phyloP scores from a whole-genome alignment of 1,284 basidiomycete genomes.

The Anthracocystis walkeri region DNA sequence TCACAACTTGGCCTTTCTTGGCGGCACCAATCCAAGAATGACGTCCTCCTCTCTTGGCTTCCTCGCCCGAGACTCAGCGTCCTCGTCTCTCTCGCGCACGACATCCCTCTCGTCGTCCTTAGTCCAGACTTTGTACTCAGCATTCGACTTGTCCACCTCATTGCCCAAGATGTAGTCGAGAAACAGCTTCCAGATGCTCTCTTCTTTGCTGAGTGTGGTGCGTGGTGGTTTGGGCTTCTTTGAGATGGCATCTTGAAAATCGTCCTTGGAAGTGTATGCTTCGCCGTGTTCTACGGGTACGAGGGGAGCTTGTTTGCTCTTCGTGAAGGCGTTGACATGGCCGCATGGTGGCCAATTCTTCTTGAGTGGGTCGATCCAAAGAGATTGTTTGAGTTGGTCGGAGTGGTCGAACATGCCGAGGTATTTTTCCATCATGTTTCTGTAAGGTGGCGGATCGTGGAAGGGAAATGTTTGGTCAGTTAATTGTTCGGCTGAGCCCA shows the following conservation, averaged over 20 bases:
- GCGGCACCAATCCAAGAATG: slow-evolving; percentile 29
- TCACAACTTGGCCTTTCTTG: slow-evolving; percentile 29
- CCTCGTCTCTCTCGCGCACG: slow-evolving; percentile 29
- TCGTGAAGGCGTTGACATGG: slow-evolving; percentile 50
- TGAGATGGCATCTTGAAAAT: slow-evolving; percentile 30
- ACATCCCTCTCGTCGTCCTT: slow-evolving; percentile 42
- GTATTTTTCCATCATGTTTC: slow-evolving; percentile 60
- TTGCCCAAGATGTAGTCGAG: slow-evolving; percentile 49
- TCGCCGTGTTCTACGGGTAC: slow-evolving; percentile 51
- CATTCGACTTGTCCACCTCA: slow-evolving; percentile 30
- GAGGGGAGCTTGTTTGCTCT: slow-evolving; percentile 29
- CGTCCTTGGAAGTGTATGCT: slow-evolving; percentile 38
- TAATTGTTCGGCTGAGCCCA: not conserved
- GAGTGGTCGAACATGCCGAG: slow-evolving; percentile 50
- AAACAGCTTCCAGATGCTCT: slow-evolving; percentile 57
- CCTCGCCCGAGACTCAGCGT: slow-evolving; percentile 16
- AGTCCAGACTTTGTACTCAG: slow-evolving; percentile 44
- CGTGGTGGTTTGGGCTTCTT: slow-evolving; percentile 23
- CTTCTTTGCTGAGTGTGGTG: slow-evolving; percentile 46
- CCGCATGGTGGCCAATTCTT: slow-evolving; percentile 53
- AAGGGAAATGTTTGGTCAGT: slow-evolving; percentile 1
- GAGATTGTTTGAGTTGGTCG: slow-evolving; percentile 44
- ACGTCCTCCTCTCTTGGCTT: slow-evolving; percentile 29
- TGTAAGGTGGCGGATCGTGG: not conserved
- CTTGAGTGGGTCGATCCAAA: slow-evolving; percentile 58